Evolutionary conservation across 2,329 filamentous ascomycete species (phyloP).

Genomic region (Exophiala calicioides): DNA sequence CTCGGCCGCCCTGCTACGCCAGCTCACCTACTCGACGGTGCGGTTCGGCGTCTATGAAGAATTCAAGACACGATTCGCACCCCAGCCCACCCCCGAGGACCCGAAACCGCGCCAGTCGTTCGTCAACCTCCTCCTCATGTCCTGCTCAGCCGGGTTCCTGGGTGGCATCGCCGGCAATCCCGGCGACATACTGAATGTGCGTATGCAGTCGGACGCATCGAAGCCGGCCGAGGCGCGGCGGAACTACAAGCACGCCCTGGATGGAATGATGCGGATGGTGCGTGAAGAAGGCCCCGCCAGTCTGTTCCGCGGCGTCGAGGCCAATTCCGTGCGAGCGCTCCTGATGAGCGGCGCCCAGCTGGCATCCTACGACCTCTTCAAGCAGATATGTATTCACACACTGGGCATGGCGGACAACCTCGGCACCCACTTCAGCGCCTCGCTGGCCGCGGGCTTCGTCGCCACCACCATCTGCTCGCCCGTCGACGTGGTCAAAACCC

Average conservation of each 20-base stretch:
- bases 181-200: slow-evolving; percentile 93
- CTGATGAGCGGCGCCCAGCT: slow-evolving; percentile 67
- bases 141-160: slow-evolving; percentile 78
- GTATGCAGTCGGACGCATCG: slow-evolving; percentile 92
- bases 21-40: slow-evolving; percentile 93
- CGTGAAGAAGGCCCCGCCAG: slow-evolving; percentile 74
- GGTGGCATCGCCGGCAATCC: slow-evolving; percentile 91
- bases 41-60: slow-evolving; percentile 97
- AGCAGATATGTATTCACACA: slow-evolving; percentile 55
- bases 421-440: slow-evolving; percentile 63
- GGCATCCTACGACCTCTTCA: slow-evolving; percentile 66
- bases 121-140: slow-evolving; percentile 76
- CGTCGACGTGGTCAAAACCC: slow-evolving; percentile 67
- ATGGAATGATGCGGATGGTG: slow-evolving; percentile 85
- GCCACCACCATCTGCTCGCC: slow-evolving; percentile 68
- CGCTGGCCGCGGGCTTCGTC: slow-evolving; percentile 64
- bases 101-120: slow-evolving; percentile 55
- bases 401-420: slow-evolving; percentile 58
- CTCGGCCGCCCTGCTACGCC: slow-evolving; percentile 87
- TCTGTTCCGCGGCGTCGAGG: slow-evolving; percentile 75
- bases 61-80: slow-evolving; percentile 71
- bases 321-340: slow-evolving; percentile 63
- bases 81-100: slow-evolving; percentile 43
- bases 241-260: slow-evolving; percentile 85
- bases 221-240: slow-evolving; percentile 72